A percentile compares a stretch with the other conserved stretches of the same genome.
Conservation (phyloP, 805 yeast genomes). For the Lachancea sp. region DNA sequence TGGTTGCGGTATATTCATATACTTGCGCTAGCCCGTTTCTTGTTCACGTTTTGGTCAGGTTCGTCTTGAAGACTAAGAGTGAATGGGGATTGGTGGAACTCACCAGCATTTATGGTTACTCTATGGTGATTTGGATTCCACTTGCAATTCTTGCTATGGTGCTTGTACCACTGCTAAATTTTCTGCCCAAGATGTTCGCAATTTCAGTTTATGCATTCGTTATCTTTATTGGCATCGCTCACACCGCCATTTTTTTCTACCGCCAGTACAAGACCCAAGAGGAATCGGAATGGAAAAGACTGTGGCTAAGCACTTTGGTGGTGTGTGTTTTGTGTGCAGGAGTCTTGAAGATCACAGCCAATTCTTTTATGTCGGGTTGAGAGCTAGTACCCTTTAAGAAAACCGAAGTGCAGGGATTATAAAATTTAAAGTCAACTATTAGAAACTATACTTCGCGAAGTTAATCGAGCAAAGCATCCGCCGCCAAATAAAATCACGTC, state of each 20-base stretch:
- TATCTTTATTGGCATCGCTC: not conserved
- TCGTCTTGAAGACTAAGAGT: slow-evolving; percentile 45
- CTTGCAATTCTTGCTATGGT: slow-evolving; percentile 42
- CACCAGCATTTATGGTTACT: slow-evolving; percentile 76
- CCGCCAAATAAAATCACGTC: too few relatives aligned
- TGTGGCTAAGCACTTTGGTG: not conserved
- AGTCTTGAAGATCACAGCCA: not conserved
- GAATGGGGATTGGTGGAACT: slow-evolving; percentile 50
- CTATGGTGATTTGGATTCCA: slow-evolving; percentile 82
- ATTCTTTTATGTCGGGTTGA: not conserved
- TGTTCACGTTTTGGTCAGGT: slow-evolving; percentile 47
- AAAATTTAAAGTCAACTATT: too few relatives aligned
- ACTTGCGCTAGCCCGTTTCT: slow-evolving; percentile 57
- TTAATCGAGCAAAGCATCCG: too few relatives aligned
- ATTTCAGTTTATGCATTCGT: not conserved
- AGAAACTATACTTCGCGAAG: too few relatives aligned
- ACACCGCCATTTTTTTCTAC: slow-evolving; percentile 4
- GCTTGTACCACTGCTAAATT: not conserved
- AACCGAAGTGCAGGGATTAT: too few relatives aligned
- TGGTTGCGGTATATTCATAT: slow-evolving; percentile 70
- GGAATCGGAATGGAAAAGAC: not conserved
- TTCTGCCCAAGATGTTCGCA: not conserved
- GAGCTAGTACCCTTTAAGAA: not conserved
- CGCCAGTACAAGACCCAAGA: slow-evolving; percentile 1
- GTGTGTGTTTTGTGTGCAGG: not conserved